Base-by-base conservation (phyloP, 495 filamentous ascomycete genomes). In the Cryomyces minteri region DNA sequence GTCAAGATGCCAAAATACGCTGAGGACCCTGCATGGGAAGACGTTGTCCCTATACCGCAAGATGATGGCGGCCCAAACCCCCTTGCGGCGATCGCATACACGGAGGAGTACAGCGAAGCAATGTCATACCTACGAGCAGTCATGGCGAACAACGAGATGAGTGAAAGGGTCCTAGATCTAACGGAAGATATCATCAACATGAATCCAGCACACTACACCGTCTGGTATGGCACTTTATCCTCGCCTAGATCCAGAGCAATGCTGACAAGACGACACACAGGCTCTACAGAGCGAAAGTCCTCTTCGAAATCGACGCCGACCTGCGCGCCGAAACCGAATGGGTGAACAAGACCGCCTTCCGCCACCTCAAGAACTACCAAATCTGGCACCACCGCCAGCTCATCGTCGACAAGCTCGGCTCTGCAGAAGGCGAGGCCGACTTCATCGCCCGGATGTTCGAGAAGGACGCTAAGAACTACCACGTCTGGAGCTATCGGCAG, bases 381-480 rank as follows among this genome's bases (percentile, higher is more conserved):
- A 96, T 96, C 57, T 96, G 90, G 90, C 86, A 94, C 56, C 92
- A 96, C 60, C 82, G 90, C 29, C 84, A 94, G 61, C 69, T 86
- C 33, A 65, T 98, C 14, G 72, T 94, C 57, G 71, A 82, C 56
- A 50, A 47, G 38, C 56, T 70, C 37, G 62, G 52, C 31, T 55
- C 56, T 11, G 43, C 58, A 6, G 56, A 58, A 11, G 69, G 71
- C 12, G 90, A 98, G 65, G 58, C 64, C 30, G 66, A 67, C 34
- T 98, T 98, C 67, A 72, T 94, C 39, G 70, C 69, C 47, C 54
- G 69, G 37, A 95, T 95, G 75, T 82, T 98, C 39, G 71, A 71
- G 46, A 69, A 78, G 51, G 90, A 98, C 61, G 73, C 79, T 9
- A 98, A 98, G 61, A 98, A 98, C 67, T 96, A 96, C 58, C 90